Percentiles rank a stretch among this genome's conserved stretches.
phyloP scores from a whole-genome alignment of 306 rosid species.

The Vigna mungo region DNA sequence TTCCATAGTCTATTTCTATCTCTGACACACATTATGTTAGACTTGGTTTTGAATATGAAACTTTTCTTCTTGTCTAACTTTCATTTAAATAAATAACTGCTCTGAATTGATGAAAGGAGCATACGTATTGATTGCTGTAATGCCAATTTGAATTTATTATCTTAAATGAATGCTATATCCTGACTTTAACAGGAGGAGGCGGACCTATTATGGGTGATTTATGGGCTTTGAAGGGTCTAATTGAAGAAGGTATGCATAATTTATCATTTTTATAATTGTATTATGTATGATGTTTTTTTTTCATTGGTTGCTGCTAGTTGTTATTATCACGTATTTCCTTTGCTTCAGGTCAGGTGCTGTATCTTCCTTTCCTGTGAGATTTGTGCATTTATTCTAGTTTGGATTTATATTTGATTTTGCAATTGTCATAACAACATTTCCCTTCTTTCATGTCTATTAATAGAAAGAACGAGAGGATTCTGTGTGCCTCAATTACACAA shows the following conservation, averaged over 20 bases:
- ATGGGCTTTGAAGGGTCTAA: conserved; percentile 97
- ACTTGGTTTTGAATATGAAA: conserved; percentile 22
- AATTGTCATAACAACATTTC: neutral
- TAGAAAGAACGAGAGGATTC: neutral
- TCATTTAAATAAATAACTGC: neutral
- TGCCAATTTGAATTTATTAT: conserved; percentile 29
- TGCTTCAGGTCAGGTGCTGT: conserved; percentile 20
- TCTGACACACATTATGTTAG: neutral
- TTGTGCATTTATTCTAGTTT: conserved; percentile 14
- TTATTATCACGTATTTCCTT: conserved; percentile 7
- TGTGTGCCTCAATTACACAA: neutral
- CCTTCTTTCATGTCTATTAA: neutral
- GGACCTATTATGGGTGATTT: conserved; percentile 99
- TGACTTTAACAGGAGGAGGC: conserved; percentile 78
- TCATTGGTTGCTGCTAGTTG: conserved; percentile 26
- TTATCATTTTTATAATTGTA: conserved; percentile 11
- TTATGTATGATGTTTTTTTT: conserved; percentile 23
- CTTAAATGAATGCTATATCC: conserved; percentile 48
- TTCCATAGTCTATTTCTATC: neutral
- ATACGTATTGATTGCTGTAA: conserved; percentile 7
- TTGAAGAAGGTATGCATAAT: conserved; percentile 73
- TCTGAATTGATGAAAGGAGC: conserved; percentile 26
- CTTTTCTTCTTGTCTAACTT: conserved; percentile 11
- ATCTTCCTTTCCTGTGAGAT: conserved; percentile 30
- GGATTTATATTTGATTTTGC: neutral